These are phyloP conservation scores for Silene uniflora DNA, from an alignment of 148 eudicot species.

Conservation along the genomic window DNA sequence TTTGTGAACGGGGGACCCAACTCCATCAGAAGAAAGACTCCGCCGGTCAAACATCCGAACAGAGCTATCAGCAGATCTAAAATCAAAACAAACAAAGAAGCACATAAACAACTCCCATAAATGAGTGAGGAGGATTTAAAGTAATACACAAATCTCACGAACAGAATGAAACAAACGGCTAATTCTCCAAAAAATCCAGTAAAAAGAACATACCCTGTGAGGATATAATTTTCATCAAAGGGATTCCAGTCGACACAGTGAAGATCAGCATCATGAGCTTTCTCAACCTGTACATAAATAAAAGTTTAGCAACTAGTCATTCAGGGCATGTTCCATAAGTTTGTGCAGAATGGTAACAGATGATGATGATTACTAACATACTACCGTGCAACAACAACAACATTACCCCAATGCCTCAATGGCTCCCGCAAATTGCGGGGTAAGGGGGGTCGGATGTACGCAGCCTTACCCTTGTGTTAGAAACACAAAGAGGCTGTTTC, in stretches of 20 bases:
- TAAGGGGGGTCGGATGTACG: too few relatives aligned
- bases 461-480: too few relatives aligned
- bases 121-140: not conserved
- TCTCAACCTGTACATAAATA: conserved; percentile 61
- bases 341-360: not conserved
- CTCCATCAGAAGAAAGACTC: conserved; percentile 54
- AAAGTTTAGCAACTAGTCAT: conserved; percentile 6
- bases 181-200: not conserved
- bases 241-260: conserved; percentile 99
- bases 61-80: conserved; percentile 90
- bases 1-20: conserved; percentile 71
- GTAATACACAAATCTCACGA: not conserved
- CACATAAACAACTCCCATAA: not conserved
- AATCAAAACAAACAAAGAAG: conserved; percentile 9
- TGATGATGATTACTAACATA: not conserved
- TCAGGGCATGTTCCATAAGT: not conserved
- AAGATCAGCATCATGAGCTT: conserved; percentile 93
- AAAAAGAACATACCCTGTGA: conserved; percentile 67
- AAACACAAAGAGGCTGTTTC: too few relatives aligned
- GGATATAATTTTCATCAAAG: conserved; percentile 70
- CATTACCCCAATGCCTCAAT: too few relatives aligned
- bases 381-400: too few relatives aligned
- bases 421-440: too few relatives aligned
- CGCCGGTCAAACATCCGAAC: conserved; percentile 86
- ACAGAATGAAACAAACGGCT: conserved; percentile 1